These are phyloP conservation scores for Termitomyces sp. DNA, from an alignment of 768 basidiomycete species.

Conservation along the genomic window DNA sequence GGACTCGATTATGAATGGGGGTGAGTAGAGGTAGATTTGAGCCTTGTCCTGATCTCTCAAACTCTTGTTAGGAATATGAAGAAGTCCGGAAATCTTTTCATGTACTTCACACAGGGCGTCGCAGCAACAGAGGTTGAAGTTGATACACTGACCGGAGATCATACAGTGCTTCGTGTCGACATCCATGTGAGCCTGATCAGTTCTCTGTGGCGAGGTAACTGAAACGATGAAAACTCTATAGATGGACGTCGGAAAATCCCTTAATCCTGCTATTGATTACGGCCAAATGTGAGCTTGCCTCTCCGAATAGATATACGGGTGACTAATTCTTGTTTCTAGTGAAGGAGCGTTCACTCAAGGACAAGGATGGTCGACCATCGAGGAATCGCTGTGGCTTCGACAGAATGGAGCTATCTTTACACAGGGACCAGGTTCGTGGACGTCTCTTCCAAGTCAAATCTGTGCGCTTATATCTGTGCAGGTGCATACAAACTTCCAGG, in stretches of 20 bases:
- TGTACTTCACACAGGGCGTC: constrained; percentile 16
- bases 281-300: constrained; percentile 11
- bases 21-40: neutral
- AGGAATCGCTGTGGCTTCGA: constrained; percentile 16
- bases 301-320: neutral
- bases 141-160: constrained; percentile 13
- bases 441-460: neutral
- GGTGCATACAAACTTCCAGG: constrained; percentile 16
- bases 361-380: constrained; percentile 15
- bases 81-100: constrained; percentile 13
- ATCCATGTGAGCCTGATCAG: constrained; percentile 5
- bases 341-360: constrained; percentile 16
- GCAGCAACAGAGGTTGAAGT: constrained; percentile 16
- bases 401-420: constrained; percentile 16
- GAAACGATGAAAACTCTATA: neutral
- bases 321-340: neutral
- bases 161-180: constrained; percentile 14
- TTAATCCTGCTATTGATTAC: constrained; percentile 15
- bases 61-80: constrained; percentile 10
- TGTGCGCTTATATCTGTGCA: neutral
- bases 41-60: neutral
- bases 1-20: constrained; percentile 14
- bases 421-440: constrained; percentile 8
- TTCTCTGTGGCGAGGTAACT: neutral
- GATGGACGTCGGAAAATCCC: constrained; percentile 17